Base-by-base conservation (phyloP, 225 moss, liverwort and hornwort species). In the Polytrichum commune region DNA sequence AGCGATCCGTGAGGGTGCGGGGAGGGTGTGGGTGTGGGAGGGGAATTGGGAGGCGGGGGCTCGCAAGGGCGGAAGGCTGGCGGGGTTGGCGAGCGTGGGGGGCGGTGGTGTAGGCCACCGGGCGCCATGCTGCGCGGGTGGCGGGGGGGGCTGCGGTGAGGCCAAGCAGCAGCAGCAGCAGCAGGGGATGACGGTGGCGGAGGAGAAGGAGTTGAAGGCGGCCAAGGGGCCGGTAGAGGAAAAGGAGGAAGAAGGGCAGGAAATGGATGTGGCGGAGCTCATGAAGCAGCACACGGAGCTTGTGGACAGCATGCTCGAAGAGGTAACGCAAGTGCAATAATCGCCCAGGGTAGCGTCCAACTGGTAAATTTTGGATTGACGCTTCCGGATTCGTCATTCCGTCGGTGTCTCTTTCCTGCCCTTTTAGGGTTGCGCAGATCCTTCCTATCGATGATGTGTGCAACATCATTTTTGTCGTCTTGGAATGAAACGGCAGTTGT, bases 251-350 rank as follows among this genome's bases (percentile, higher is more conserved):
- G 27, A 65, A 24, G 73, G 29, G 33, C 66, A 22, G 2, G 89
- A 84, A 72, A 88, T 85, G 83, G 83, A 85, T 63, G 87, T 86
- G 7, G 72, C 80, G 55, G 89, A 80, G 80, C 80, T 95, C 29
- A 88, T 89, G 73, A 71, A 78, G 69, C 80, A 88, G 80, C 89
- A 89, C 60, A 78, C 74, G 65, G 86, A 95, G 7, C 86, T 87
- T 65, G 72, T 92, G 9, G 91, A 95, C 18, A 84, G 61, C 66
- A 86, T 93, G 77, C 73, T 95, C 27, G 70, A 68, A 18, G 93
- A 95, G 88, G 94, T 90, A 73, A 68, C 73, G 69, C n/a, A 13
- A 6, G 20, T 58, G 24, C 24, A 58, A 58, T 6, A 20, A 20
- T 58, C n/a, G 58, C 58, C n/a, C 58, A 24, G 20, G 58, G 24